These are phyloP conservation scores for Xylaria sp. DNA, from an alignment of 495 filamentous ascomycete species.

Conservation along the genomic window DNA sequence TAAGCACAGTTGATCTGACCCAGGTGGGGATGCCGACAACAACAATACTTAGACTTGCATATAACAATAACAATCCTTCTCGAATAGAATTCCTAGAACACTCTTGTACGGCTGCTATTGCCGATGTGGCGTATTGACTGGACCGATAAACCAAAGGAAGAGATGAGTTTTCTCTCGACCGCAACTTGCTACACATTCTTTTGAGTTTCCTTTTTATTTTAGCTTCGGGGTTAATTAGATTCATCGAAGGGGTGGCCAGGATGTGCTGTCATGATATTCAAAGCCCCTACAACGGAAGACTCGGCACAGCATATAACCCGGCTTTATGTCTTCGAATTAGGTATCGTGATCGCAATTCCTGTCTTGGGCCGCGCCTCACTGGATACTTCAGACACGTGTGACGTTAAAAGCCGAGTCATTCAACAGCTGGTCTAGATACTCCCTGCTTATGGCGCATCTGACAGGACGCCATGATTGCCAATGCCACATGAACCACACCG, in stretches of 20 bases:
- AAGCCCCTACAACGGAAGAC: neutral
- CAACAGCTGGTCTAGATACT: neutral
- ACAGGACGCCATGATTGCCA: constrained; percentile 10
- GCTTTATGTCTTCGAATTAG: neutral
- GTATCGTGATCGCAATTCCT: neutral
- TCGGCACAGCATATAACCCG: neutral
- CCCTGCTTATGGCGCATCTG: constrained; percentile 12
- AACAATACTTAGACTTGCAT: neutral
- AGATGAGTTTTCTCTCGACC: neutral
- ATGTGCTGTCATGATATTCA: neutral
- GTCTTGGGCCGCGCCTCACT: neutral
- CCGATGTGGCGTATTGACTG: neutral
- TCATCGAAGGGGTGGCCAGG: neutral
- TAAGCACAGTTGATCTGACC: constrained; percentile 9
- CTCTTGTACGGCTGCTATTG: neutral
- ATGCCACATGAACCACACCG: constrained; percentile 7
- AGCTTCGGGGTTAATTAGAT: too few species aligned
- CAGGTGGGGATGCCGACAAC: constrained; percentile 5
- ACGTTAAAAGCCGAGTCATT: neutral
- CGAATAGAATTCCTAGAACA: neutral
- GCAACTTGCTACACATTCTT: neutral
- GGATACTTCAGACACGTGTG: constrained; percentile 2
- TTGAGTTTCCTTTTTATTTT: neutral
- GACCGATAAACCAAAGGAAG: too few species aligned
- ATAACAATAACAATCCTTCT: neutral